A percentile compares a stretch with the other conserved stretches of the same genome.
Evolutionary conservation across 768 basidiomycete genomes (phyloP).

Genomic region (Suillus plorans): DNA sequence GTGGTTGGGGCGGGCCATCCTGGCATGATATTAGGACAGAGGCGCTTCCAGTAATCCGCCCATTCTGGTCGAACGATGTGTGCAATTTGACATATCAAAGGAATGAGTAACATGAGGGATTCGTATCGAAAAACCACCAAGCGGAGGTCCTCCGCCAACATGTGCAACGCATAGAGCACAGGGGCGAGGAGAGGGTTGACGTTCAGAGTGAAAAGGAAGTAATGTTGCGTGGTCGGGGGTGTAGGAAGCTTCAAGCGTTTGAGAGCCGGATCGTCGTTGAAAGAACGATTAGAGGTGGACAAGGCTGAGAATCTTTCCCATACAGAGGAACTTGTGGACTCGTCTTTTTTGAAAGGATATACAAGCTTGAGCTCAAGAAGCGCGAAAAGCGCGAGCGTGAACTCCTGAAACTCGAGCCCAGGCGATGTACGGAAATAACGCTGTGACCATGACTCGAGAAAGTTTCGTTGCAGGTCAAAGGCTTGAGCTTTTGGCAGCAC

Average conservation of each 20-base stretch:
- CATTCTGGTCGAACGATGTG: constrained; percentile 74
- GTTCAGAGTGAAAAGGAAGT: constrained; percentile 24
- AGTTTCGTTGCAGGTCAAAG: constrained; percentile 54
- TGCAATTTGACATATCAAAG: constrained; percentile 63
- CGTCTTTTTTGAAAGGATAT: constrained; percentile 16
- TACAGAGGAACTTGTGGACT: constrained; percentile 19
- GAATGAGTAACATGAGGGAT: constrained; percentile 55
- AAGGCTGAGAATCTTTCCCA: constrained; percentile 50
- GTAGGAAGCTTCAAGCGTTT: constrained; percentile 41
- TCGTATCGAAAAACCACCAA: constrained; percentile 56
- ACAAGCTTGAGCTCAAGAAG: constrained; percentile 43
- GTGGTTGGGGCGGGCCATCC: constrained; percentile 56
- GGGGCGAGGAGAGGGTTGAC: constrained; percentile 53
- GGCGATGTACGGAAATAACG: constrained; percentile 41
- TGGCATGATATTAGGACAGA: constrained; percentile 63
- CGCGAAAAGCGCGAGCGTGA: constrained; percentile 50
- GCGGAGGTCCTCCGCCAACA: constrained; percentile 70
- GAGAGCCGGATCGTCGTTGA: constrained; percentile 62
- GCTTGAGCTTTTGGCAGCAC: constrained; percentile 55
- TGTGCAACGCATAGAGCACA: constrained; percentile 74
- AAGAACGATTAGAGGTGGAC: constrained; percentile 44
- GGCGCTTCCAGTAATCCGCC: constrained; percentile 90
- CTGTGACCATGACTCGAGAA: constrained; percentile 58
- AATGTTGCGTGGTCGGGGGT: constrained; percentile 24
- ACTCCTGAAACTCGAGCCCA: constrained; percentile 56